Evolutionary conservation across 2,329 filamentous ascomycete genomes (phyloP).

Genomic region (Ophiostoma ulmi): DNA sequence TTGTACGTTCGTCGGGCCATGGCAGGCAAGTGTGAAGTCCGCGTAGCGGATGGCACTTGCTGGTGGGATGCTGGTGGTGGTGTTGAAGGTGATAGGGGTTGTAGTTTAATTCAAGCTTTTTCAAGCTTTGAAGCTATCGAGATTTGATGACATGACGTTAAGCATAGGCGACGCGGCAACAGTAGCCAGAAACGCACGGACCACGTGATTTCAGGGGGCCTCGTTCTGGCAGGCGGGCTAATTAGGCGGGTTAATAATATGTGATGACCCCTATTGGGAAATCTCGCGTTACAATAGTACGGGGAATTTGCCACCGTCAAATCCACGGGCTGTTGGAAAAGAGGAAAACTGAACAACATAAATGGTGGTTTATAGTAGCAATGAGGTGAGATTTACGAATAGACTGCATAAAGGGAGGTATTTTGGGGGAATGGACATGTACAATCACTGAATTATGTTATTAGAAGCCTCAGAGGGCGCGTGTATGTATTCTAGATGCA

Average conservation of each 20-base stretch:
- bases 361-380: background rate
- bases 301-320: background rate
- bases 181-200: background rate
- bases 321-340: background rate
- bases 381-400: background rate
- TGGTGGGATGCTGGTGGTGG: background rate
- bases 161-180: background rate
- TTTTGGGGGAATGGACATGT: background rate
- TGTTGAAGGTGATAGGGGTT: background rate
- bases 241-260: background rate
- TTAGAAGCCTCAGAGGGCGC: background rate
- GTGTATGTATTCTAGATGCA: background rate
- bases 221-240: background rate
- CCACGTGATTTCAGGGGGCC: slow-evolving; percentile 7
- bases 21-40: slow-evolving; percentile 27
- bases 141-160: background rate
- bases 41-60: background rate
- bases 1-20: slow-evolving; percentile 58
- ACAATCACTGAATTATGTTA: background rate
- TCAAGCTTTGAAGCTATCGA: background rate
- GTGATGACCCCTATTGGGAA: background rate
- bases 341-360: background rate
- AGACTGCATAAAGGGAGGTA: background rate
- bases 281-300: background rate
- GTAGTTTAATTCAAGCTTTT: background rate